Conservation (phyloP, 495 filamentous ascomycete species). For the Trichoderma gamsii region DNA sequence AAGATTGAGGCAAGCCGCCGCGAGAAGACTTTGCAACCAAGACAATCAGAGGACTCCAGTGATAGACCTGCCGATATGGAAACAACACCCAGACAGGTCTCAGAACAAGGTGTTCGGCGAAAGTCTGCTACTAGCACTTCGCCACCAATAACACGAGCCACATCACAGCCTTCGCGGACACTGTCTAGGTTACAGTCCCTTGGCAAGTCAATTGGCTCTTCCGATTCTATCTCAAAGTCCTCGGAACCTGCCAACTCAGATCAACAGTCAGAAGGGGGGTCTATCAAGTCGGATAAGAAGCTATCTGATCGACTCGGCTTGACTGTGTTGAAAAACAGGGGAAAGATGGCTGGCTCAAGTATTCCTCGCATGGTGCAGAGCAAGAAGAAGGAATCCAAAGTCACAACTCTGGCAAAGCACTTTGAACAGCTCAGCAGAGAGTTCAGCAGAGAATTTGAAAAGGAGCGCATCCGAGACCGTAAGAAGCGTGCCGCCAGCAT, state of each 20-base stretch:
- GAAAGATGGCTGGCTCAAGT: slow-evolving; percentile 61
- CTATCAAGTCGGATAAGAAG: slow-evolving; percentile 60
- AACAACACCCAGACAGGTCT: slow-evolving; percentile 17
- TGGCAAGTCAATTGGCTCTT: slow-evolving; percentile 26
- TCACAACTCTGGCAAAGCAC: slow-evolving; percentile 84
- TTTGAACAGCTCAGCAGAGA: slow-evolving; percentile 95
- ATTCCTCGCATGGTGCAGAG: slow-evolving; percentile 77
- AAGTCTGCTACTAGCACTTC: slow-evolving; percentile 43
- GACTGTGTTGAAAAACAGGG: slow-evolving; percentile 52
- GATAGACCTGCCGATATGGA: slow-evolving; percentile 17
- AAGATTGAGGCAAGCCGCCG: slow-evolving; percentile 46
- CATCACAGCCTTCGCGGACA: slow-evolving; percentile 57
- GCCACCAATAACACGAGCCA: slow-evolving; percentile 61
- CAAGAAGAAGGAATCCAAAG: slow-evolving; percentile 61
- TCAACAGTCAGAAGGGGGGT: slow-evolving; percentile 24
- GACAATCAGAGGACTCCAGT: slow-evolving; percentile 20
- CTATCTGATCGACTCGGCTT: slow-evolving; percentile 60
- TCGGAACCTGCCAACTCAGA: slow-evolving; percentile 27
- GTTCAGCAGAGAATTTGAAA: slow-evolving; percentile 58
- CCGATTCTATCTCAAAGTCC: slow-evolving; percentile 30
- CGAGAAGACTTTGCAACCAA: slow-evolving; percentile 31
- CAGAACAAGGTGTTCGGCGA: slow-evolving; percentile 39
- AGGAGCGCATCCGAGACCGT: slow-evolving; percentile 80
- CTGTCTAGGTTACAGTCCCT: slow-evolving; percentile 31
- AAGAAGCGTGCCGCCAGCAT: slow-evolving; percentile 75